Base-by-base conservation (phyloP, 139 green algal species). In the Zygnema cylindricum region DNA sequence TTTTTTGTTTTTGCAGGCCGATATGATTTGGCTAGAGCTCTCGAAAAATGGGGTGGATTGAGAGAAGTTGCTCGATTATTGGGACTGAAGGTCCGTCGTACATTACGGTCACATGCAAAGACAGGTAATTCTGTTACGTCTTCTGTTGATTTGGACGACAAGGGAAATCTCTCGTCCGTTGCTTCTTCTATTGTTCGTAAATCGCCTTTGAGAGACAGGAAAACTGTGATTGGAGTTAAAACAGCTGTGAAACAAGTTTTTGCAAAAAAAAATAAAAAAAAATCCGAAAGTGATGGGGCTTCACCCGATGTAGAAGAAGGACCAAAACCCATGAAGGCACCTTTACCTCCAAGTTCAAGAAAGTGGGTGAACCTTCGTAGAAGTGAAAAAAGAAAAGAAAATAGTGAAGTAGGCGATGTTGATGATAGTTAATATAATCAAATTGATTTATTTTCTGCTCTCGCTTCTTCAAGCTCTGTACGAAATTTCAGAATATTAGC, bases 281-380 rank as follows among this genome's bases (percentile, higher is more conserved):
- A 16, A 16, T 16, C 7, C 11, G 71, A 11, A 43, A 41, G 71
- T n/a, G 16, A 11, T 41, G 3, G 71, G 36, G 7, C 71, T 41
- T 16, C 49, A 7, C 71, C 36, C 71, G 57, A 25, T 73, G 71
- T 16, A 79, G 71, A 41, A 54, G 71, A 79, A 11, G 71, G 71
- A 7, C 16, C 71, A 54, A 79, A 54, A 43, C 71, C 71, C 3
- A 79, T 79, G 71, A 79, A 79, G 71, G 71, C 71, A n/a, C 71
- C 71, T 16, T 11, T 79, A 7, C 71, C 38, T 43, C 7, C 36
- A 16, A 16, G 71, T 16, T 25, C 71, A 25, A 7, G 71, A 3
- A 79, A 79, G 71, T 79, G 71, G 71, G 21, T 79, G 71, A 43
- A 79, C 71, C 71, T 43, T 16, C 38, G 71, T 11, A 43, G 71